phyloP scores from a whole-genome alignment of 208 protist species.

The Leishmania martiniquensis region DNA sequence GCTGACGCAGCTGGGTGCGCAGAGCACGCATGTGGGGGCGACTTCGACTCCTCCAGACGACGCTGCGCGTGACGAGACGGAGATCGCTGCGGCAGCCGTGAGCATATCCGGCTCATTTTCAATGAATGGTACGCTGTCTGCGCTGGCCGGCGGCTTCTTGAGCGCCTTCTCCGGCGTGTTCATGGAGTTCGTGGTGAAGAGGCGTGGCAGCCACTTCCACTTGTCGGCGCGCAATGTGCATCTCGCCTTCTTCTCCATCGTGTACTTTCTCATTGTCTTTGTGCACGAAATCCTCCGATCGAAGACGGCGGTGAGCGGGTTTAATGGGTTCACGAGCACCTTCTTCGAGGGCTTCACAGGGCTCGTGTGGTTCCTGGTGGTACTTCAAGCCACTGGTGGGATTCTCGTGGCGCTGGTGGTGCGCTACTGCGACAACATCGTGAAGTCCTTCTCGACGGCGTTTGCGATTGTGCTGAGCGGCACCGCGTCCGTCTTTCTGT shows the following conservation, averaged over 20 bases:
- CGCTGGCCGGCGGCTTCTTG: slow-evolving; percentile 33
- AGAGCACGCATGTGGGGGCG: slow-evolving; percentile 10
- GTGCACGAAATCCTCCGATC: neutral
- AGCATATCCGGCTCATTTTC: slow-evolving; percentile 19
- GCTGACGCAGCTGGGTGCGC: slow-evolving; percentile 42
- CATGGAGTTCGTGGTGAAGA: slow-evolving; percentile 67
- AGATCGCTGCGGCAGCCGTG: neutral
- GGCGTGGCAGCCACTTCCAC: slow-evolving; percentile 22
- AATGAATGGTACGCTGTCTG: slow-evolving; percentile 37
- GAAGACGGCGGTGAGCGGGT: neutral
- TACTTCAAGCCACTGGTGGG: slow-evolving; percentile 57
- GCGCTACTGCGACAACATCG: slow-evolving; percentile 77
- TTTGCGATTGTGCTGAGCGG: slow-evolving; percentile 51
- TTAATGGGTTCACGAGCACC: slow-evolving; percentile 7
- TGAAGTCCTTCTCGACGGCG: slow-evolving; percentile 69
- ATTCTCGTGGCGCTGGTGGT: slow-evolving; percentile 70
- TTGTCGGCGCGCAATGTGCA: slow-evolving; percentile 43
- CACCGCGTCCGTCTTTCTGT: slow-evolving; percentile 41
- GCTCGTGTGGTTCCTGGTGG: slow-evolving; percentile 56
- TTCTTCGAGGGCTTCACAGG: slow-evolving; percentile 64
- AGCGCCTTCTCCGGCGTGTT: slow-evolving; percentile 62
- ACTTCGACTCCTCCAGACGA: neutral
- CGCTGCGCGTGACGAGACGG: neutral
- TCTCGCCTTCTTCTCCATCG: slow-evolving; percentile 44
- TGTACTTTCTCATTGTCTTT: slow-evolving; percentile 32